Conservation (phyloP, 2,329 filamentous ascomycete species). For the Colletotrichum sp. region DNA sequence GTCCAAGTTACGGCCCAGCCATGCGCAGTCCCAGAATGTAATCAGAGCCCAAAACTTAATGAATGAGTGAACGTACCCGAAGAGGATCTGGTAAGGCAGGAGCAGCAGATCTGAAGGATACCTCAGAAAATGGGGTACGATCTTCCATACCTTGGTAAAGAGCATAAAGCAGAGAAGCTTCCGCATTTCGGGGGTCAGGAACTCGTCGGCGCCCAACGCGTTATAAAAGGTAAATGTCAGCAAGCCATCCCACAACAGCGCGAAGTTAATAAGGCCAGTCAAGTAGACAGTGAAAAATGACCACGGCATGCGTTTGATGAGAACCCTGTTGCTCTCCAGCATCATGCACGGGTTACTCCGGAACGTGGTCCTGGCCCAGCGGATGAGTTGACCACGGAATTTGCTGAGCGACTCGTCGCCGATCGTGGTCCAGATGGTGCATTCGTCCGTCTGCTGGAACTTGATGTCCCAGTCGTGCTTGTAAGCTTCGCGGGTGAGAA, state of each 20-base stretch:
- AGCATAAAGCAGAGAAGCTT: constrained; percentile 50
- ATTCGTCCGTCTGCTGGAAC: constrained; percentile 56
- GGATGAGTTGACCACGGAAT: constrained; percentile 56
- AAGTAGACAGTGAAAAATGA: constrained; percentile 62
- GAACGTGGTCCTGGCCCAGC: constrained; percentile 65
- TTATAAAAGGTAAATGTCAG: constrained; percentile 37
- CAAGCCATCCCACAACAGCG: constrained; percentile 54
- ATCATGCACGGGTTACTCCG: constrained; percentile 59
- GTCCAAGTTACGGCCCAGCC: constrained; percentile 43
- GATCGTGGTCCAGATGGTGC: constrained; percentile 56
- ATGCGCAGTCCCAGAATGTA: constrained; percentile 53
- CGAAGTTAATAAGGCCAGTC: constrained; percentile 59
- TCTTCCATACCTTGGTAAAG: constrained; percentile 62
- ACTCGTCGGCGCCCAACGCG: neutral
- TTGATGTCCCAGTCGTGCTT: constrained; percentile 55
- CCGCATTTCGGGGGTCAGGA: neutral
- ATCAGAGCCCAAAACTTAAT: constrained; percentile 62
- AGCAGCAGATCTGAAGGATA: constrained; percentile 57
- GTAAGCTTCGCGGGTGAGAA: constrained; percentile 59
- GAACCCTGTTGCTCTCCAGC: constrained; percentile 2
- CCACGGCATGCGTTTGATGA: constrained; percentile 48
- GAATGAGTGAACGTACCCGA: constrained; percentile 62
- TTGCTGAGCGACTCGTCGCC: constrained; percentile 47
- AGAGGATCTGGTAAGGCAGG: constrained; percentile 55
- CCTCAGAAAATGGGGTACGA: constrained; percentile 54